A percentile compares a stretch with the other conserved stretches of the same genome.
These are phyloP conservation scores for Geotrichum carabidarum DNA, from an alignment of 1,139 yeast genomes.

Conservation along the genomic window DNA sequence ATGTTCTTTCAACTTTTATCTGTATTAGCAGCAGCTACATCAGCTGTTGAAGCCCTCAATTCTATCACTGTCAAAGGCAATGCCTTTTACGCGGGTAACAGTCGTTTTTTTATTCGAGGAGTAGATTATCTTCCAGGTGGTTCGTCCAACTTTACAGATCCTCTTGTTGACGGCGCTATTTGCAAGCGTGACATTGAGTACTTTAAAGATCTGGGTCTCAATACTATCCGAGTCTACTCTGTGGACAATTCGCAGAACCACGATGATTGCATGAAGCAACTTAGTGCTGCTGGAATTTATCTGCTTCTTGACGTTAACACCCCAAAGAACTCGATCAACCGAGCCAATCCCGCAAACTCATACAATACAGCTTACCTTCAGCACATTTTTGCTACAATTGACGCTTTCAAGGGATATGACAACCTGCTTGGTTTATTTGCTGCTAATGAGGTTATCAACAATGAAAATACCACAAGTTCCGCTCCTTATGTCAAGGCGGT, in stretches of 20 bases:
- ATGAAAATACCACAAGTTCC: slow-evolving; percentile 63
- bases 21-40: slow-evolving; percentile 1
- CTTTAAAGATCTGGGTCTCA: slow-evolving; percentile 71
- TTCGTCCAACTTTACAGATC: slow-evolving; percentile 55
- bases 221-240: slow-evolving; percentile 83
- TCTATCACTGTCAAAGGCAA: slow-evolving; percentile 39
- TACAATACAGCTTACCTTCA: slow-evolving; percentile 50
- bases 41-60: slow-evolving; percentile 11
- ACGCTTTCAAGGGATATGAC: slow-evolving; percentile 73
- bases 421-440: slow-evolving; percentile 92
- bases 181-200: slow-evolving; percentile 72
- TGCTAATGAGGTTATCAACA: slow-evolving; percentile 89
- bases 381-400: slow-evolving; percentile 59
- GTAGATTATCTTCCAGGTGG: slow-evolving; percentile 77
- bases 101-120: slow-evolving; percentile 78
- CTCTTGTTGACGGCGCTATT: slow-evolving; percentile 58
- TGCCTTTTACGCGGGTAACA: slow-evolving; percentile 74
- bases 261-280: slow-evolving; percentile 80
- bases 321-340: slow-evolving; percentile 69
- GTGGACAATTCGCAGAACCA: slow-evolving; percentile 77
- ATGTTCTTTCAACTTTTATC: background rate
- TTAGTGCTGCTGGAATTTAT: slow-evolving; percentile 91
- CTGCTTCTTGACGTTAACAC: slow-evolving; percentile 87
- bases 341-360: slow-evolving; percentile 62
- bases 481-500: slow-evolving; percentile 78